Percentiles rank a stretch among this genome's conserved stretches.
Conservation (phyloP, 768 basidiomycete genomes). For the Lactarius pseudohatsudake region DNA sequence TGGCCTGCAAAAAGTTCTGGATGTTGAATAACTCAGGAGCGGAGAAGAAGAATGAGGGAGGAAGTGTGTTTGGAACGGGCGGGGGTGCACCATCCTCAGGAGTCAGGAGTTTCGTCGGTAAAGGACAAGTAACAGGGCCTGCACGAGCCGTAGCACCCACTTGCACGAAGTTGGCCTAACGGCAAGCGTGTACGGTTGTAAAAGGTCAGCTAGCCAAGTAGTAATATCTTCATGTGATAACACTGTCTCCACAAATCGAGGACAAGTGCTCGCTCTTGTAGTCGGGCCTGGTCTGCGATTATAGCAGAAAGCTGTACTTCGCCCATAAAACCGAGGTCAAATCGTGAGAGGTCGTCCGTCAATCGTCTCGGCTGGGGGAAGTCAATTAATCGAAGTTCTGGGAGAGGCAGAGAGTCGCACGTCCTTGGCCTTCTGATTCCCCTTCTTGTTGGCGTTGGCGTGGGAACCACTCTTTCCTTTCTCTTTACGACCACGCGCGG, state of each 20-base stretch:
- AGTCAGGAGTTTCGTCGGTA: conserved; percentile 27
- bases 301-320: conserved; percentile 56
- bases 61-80: conserved; percentile 45
- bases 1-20: conserved; percentile 72
- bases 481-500: conserved; percentile 17
- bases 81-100: conserved; percentile 10
- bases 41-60: conserved; percentile 66
- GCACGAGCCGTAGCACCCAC: conserved; percentile 53
- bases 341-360: conserved; percentile 66
- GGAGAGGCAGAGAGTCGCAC: conserved; percentile 14
- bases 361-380: conserved; percentile 49
- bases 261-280: conserved; percentile 54
- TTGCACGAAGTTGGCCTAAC: conserved; percentile 29
- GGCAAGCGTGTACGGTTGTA: conserved; percentile 16
- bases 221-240: conserved; percentile 34
- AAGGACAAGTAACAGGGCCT: conserved; percentile 38
- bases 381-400: not conserved
- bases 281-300: conserved; percentile 53
- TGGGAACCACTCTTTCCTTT: conserved; percentile 12
- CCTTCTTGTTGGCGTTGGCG: conserved; percentile 23
- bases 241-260: conserved; percentile 49
- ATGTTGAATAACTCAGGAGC: conserved; percentile 52
- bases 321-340: conserved; percentile 63
- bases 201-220: conserved; percentile 31
- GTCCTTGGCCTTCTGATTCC: conserved; percentile 28